Evolutionary conservation across 108 stramenopile species (phyloP), one percentile per base, ranked within the genome.

Genomic region (Epithemia pelagica): DNA sequence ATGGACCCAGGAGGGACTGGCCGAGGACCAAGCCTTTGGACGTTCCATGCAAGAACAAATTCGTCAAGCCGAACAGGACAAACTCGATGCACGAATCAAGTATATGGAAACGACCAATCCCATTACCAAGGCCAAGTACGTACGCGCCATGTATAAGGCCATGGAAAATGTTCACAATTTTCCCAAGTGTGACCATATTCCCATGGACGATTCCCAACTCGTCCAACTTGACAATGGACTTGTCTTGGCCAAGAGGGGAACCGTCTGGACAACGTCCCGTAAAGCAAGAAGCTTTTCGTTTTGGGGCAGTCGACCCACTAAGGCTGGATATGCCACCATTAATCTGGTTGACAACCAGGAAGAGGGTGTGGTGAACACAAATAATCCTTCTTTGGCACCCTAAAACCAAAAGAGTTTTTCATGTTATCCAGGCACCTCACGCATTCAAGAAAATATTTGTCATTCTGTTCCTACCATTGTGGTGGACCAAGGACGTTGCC

Each of bases 71-170:
- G 57, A 80, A 54, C 61, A 76, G 30, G 65, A 78, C 21, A 78
- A 83, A 28, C 62, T 71, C 37, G 73, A 76, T 25, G 84, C 77
- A 64, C 65, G 81, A 2, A 52, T 52, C 23, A 81, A 77, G 77
- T 79, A 81, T 70, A 65, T 68, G 56, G 72, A 74, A 28, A 78
- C 82, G 0, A 65, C 32, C n/a, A 88, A 88, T 67, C 73, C 77
- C 21, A 31, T 88, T 28, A 66, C 72, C 62, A 88, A 88, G 72
- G 82, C 84, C 7, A 57, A 85, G 71, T 82, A 85, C 61, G 82
- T 77, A 54, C 74, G 76, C 46, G 79, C 84, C 69, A 75, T 74
- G 8, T 62, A 55, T 21, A 26, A 33, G 24, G 79, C 79, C n/a
- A 60, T 54, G n/a, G 79, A 80, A 37, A 33, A 69, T 26, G 24